Evolutionary conservation across 176 grass and related monocot genomes (phyloP).

Genomic region (Areca catechu): DNA sequence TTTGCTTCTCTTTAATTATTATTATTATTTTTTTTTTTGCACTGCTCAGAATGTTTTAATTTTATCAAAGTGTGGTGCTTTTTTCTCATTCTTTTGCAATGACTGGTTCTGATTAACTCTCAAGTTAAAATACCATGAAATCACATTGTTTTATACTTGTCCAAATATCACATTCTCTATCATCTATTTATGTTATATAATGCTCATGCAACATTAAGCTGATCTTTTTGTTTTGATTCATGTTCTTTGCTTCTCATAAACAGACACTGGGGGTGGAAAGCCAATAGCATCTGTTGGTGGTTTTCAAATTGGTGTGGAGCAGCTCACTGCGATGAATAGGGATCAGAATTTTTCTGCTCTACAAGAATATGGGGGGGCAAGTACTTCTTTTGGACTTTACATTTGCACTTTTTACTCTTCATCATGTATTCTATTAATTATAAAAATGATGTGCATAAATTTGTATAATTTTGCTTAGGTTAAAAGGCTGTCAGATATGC

Average conservation of each 20-base stretch:
- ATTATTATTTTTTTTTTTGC: no score
- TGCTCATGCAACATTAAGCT: neutral
- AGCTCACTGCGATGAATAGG: slow-evolving; percentile 22
- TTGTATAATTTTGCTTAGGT: slow-evolving; percentile 29
- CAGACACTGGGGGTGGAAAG: slow-evolving; percentile 11
- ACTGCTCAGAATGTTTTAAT: neutral
- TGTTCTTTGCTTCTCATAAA: slow-evolving; percentile 5
- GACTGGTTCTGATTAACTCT: no score
- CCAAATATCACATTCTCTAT: neutral
- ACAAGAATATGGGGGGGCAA: slow-evolving; percentile 25
- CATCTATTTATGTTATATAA: neutral
- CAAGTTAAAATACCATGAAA: no score
- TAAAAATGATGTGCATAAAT: neutral
- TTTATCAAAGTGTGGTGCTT: neutral
- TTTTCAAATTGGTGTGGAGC: slow-evolving; percentile 19
- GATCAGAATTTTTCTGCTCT: slow-evolving; percentile 26
- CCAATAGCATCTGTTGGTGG: slow-evolving; percentile 9
- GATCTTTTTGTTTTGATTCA: neutral
- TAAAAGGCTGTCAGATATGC: slow-evolving; percentile 48
- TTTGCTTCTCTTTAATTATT: no score
- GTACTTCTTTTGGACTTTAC: neutral
- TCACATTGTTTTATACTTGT: no score
- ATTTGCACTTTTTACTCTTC: slow-evolving; percentile 4
- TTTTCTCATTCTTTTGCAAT: neutral
- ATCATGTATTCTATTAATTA: neutral